Evolutionary conservation across 2,329 filamentous ascomycete species (phyloP).

Genomic region (Gyromitra esculenta): DNA sequence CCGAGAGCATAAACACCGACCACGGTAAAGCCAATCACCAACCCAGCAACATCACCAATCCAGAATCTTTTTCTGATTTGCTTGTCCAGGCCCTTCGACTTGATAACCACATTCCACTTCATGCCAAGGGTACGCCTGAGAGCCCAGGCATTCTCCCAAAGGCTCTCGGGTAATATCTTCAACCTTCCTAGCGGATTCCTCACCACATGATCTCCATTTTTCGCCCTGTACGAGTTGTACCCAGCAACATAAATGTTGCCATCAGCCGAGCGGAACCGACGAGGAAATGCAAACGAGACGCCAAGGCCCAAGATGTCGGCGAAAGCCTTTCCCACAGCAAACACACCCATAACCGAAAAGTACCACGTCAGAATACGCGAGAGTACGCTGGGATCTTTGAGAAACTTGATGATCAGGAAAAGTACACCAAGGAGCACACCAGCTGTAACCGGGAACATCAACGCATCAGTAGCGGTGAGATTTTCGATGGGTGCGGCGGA

Average conservation of each 20-base stretch:
- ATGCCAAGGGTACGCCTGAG: constrained; percentile 46
- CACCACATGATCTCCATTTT: constrained; percentile 31
- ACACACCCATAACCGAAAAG: constrained; percentile 81
- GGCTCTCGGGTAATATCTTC: constrained; percentile 30
- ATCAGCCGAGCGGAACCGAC: constrained; percentile 48
- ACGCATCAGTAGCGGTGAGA: constrained; percentile 78
- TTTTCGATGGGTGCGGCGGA: constrained; percentile 70
- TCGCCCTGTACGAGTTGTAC: constrained; percentile 49
- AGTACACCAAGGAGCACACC: constrained; percentile 76
- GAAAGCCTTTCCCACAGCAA: constrained; percentile 76
- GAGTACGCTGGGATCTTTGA: constrained; percentile 80
- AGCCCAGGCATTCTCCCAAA: constrained; percentile 46
- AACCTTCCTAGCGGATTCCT: constrained; percentile 32
- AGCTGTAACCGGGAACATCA: constrained; percentile 83
- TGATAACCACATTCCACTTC: constrained; percentile 44
- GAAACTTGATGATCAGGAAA: constrained; percentile 89
- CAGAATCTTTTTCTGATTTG: constrained; percentile 52
- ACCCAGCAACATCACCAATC: constrained; percentile 61
- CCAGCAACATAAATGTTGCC: constrained; percentile 50
- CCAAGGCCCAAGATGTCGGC: constrained; percentile 75
- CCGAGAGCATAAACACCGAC: constrained; percentile 67
- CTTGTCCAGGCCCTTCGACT: constrained; percentile 32
- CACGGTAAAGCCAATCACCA: constrained; percentile 67
- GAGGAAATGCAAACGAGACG: constrained; percentile 76
- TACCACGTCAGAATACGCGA: constrained; percentile 86